Evolutionary conservation across 2,329 filamentous ascomycete species (phyloP).

Genomic region (Talaromyces atroroseus): DNA sequence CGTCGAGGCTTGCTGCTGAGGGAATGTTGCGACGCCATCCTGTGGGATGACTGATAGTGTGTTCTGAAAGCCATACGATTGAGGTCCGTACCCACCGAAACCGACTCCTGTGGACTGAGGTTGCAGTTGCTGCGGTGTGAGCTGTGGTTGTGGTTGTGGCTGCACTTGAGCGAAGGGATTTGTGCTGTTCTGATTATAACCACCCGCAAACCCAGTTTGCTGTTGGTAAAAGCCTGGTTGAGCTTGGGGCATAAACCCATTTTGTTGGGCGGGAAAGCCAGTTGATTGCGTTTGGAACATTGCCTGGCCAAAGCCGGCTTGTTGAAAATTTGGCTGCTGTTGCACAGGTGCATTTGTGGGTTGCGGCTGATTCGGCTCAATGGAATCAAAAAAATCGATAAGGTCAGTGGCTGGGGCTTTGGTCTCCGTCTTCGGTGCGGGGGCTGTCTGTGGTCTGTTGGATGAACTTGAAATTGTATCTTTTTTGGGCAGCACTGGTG

Average conservation of each 20-base stretch:
- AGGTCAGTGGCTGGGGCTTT: constrained; percentile 58
- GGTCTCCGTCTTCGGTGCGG: constrained; percentile 24
- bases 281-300: constrained; percentile 29
- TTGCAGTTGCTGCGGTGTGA: constrained; percentile 46
- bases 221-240: constrained; percentile 39
- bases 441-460: constrained; percentile 14
- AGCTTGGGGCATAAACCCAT: constrained; percentile 31
- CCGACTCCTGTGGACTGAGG: constrained; percentile 66
- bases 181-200: constrained; percentile 14
- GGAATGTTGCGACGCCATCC: constrained; percentile 43
- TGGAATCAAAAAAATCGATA: constrained; percentile 93
- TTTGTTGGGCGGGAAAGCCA: constrained; percentile 31
- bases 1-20: constrained; percentile 38
- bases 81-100: constrained; percentile 74
- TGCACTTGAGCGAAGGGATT: constrained; percentile 12
- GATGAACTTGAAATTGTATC: constrained; percentile 17
- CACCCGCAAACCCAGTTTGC: constrained; percentile 21
- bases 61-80: constrained; percentile 47
- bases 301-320: constrained; percentile 29
- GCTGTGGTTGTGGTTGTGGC: constrained; percentile 20
- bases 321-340: constrained; percentile 24
- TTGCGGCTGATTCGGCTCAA: constrained; percentile 67
- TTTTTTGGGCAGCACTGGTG: constrained; percentile 4
- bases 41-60: constrained; percentile 45
- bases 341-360: constrained; percentile 37